phyloP scores from a whole-genome alignment of 2,329 filamentous ascomycete genomes.

The Septoria linicola region DNA sequence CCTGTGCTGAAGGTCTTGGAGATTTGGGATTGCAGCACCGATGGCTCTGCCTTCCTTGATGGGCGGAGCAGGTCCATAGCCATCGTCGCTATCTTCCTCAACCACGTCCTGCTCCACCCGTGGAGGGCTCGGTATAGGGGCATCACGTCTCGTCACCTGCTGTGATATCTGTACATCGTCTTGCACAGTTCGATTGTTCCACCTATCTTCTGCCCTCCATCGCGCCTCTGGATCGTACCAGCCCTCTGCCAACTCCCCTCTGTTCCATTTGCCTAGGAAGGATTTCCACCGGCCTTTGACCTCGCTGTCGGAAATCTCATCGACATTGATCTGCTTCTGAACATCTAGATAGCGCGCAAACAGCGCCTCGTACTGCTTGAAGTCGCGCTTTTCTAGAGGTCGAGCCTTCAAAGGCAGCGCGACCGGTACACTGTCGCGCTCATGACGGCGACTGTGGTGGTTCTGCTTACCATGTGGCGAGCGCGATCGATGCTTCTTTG shows the following conservation, averaged over 20 bases:
- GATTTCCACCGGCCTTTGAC: slow-evolving; percentile 86
- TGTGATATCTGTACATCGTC: slow-evolving; percentile 1
- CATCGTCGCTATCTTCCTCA: slow-evolving; percentile 56
- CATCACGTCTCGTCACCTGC: slow-evolving; percentile 6
- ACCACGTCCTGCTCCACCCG: slow-evolving; percentile 28
- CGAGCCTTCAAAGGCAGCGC: slow-evolving; percentile 38
- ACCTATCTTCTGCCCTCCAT: slow-evolving; percentile 47
- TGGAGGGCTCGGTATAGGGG: slow-evolving; percentile 9
- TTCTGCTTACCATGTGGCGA: slow-evolving; percentile 28
- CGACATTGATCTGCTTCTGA: slow-evolving; percentile 73
- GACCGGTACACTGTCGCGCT: slow-evolving; percentile 4
- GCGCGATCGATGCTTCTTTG: slow-evolving; percentile 30
- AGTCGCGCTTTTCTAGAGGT: slow-evolving; percentile 66
- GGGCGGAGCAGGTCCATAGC: slow-evolving; percentile 53
- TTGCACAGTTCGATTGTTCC: slow-evolving; percentile 22
- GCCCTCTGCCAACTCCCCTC: slow-evolving; percentile 77
- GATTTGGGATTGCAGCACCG: slow-evolving; percentile 66
- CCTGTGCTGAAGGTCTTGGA: slow-evolving; percentile 69
- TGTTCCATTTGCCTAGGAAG: slow-evolving; percentile 90
- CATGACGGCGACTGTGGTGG: slow-evolving; percentile 5
- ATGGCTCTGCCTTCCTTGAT: slow-evolving; percentile 34
- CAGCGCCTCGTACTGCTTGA: slow-evolving; percentile 64
- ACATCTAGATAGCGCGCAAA: slow-evolving; percentile 84
- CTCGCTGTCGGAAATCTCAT: slow-evolving; percentile 71
- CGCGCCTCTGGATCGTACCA: slow-evolving; percentile 88